These are phyloP conservation scores for Salix arbutifolia DNA, from an alignment of 345 rosid species.

Conservation along the genomic window DNA sequence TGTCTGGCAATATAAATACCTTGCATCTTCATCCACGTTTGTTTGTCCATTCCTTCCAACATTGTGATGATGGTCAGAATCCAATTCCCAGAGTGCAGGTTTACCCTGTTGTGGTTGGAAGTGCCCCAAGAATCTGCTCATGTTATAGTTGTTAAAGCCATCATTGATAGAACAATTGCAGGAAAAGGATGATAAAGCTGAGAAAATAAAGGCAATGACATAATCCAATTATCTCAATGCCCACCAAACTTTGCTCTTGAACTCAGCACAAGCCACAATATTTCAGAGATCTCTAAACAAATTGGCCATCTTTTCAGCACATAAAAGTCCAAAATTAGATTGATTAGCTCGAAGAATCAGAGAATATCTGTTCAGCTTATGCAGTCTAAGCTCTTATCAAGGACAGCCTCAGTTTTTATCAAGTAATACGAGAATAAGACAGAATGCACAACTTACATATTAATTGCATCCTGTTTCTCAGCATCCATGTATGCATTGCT, in stretches of 20 bases:
- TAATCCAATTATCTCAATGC: not conserved
- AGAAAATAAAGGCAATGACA: not conserved
- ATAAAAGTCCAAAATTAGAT: not conserved
- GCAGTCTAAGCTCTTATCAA: constrained; percentile 6
- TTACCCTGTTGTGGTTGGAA: constrained; percentile 72
- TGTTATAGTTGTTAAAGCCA: constrained; percentile 4
- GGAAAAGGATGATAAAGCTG: constrained; percentile 1
- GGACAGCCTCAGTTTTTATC: not conserved
- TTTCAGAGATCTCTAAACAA: not conserved
- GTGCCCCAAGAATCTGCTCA: constrained; percentile 84
- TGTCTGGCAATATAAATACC: constrained; percentile 39
- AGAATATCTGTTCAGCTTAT: not conserved
- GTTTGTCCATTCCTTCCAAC: constrained; percentile 59
- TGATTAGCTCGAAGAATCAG: not conserved
- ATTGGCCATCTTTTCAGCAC: not conserved
- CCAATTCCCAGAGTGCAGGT: constrained; percentile 80
- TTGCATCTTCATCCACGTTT: constrained; percentile 51
- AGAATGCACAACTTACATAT: constrained; percentile 52
- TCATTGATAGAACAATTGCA: not conserved
- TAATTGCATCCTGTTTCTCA: constrained; percentile 88
- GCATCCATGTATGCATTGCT: constrained; percentile 96
- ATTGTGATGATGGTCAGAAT: constrained; percentile 48
- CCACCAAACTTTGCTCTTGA: not conserved
- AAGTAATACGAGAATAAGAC: not conserved
- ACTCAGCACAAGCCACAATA: not conserved